These are phyloP conservation scores for Lecanicillium sp. DNA, from an alignment of 2,329 filamentous ascomycete genomes.

Conservation along the genomic window DNA sequence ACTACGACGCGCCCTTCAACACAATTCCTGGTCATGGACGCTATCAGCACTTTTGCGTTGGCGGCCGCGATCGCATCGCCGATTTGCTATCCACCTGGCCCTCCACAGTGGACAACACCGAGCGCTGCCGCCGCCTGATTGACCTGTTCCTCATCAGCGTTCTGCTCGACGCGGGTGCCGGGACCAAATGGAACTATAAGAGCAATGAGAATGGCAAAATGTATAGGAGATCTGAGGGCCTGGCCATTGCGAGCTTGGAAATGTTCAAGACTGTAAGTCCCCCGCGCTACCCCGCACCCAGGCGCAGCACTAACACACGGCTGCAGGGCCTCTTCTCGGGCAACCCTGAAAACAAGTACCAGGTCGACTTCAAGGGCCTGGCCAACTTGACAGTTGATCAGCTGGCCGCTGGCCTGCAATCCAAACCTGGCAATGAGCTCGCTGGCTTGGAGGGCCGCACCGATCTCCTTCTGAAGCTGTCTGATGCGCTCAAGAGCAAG, in stretches of 20 bases:
- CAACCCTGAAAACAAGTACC: constrained; percentile 71
- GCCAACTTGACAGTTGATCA: constrained; percentile 65
- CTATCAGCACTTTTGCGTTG: constrained; percentile 81
- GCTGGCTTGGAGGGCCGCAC: constrained; percentile 81
- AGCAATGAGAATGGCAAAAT: constrained; percentile 79
- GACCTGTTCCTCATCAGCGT: constrained; percentile 77
- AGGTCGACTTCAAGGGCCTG: constrained; percentile 82
- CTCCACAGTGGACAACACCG: constrained; percentile 60
- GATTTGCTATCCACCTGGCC: constrained; percentile 66
- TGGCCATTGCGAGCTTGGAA: constrained; percentile 70
- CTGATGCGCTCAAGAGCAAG: constrained; percentile 67
- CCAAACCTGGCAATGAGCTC: constrained; percentile 71
- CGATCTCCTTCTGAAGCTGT: constrained; percentile 68
- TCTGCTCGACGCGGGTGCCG: constrained; percentile 80
- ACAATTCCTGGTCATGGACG: constrained; percentile 79
- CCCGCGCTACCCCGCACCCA: neutral
- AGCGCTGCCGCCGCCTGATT: constrained; percentile 68
- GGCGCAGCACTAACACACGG: constrained; percentile 15
- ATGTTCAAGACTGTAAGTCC: constrained; percentile 75
- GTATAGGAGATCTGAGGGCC: constrained; percentile 80
- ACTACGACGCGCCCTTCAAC: constrained; percentile 50
- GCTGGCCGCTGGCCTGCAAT: constrained; percentile 79
- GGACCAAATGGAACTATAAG: constrained; percentile 87
- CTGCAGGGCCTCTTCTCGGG: constrained; percentile 74
- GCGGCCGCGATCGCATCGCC: constrained; percentile 66